These are phyloP conservation scores for Pseudozyma tsukubaensis DNA, from an alignment of 1,284 basidiomycete genomes.

Conservation along the genomic window DNA sequence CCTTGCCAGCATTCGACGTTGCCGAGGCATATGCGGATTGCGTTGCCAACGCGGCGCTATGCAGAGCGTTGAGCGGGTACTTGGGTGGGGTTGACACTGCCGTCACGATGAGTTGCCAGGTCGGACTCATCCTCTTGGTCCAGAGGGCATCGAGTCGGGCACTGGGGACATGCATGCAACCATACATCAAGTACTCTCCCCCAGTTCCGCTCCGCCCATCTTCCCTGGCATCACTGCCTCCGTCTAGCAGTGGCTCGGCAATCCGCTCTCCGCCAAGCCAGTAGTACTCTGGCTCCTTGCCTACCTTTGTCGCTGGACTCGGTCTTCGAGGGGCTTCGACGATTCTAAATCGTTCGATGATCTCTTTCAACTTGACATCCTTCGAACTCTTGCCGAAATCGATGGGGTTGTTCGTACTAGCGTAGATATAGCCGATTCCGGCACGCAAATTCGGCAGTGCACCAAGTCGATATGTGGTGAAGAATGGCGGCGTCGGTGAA, in stretches of 20 bases:
- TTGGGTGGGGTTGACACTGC: constrained; percentile 64
- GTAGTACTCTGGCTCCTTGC: constrained; percentile 71
- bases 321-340: constrained; percentile 78
- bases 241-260: background rate
- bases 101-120: constrained; percentile 69
- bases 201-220: background rate
- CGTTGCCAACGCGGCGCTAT: constrained; percentile 9
- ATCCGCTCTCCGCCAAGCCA: constrained; percentile 27
- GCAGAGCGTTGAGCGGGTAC: constrained; percentile 50
- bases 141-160: constrained; percentile 89
- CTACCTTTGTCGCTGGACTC: constrained; percentile 73
- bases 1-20: background rate
- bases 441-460: constrained; percentile 90
- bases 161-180: constrained; percentile 88
- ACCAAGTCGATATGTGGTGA: constrained; percentile 91
- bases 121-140: constrained; percentile 77
- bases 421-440: constrained; percentile 92
- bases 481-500: constrained; percentile 82
- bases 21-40: constrained; percentile 5
- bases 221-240: background rate
- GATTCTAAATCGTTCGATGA: constrained; percentile 78
- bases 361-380: constrained; percentile 84
- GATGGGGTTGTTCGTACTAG: constrained; percentile 72
- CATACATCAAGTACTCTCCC: constrained; percentile 90
- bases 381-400: constrained; percentile 35